A percentile compares a stretch with the other conserved stretches of the same genome.
phyloP scores from a whole-genome alignment of 306 rosid species.

The Prinsepia uniflora region DNA sequence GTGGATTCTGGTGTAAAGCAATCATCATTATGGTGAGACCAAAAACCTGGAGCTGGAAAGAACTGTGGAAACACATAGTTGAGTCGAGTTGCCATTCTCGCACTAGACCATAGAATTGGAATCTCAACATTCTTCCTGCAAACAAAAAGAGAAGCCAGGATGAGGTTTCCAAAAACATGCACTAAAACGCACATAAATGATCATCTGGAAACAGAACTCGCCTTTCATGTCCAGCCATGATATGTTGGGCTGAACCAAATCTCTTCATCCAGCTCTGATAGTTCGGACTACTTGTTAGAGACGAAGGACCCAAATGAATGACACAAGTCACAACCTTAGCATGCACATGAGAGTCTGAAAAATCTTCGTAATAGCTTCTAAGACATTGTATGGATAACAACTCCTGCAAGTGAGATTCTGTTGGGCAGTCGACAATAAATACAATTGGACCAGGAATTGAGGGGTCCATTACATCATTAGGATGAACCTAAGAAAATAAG shows the following conservation, averaged over 20 bases:
- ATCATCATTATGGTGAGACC: constrained; percentile 49
- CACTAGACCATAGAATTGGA: constrained; percentile 86
- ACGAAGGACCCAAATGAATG: constrained; percentile 79
- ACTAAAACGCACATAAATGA: constrained; percentile 10
- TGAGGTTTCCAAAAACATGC: constrained; percentile 7
- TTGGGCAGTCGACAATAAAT: constrained; percentile 87
- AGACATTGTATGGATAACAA: constrained; percentile 55
- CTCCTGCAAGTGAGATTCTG: constrained; percentile 68
- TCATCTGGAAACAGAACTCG: constrained; percentile 24
- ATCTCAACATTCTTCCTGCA: constrained; percentile 74
- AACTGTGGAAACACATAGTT: constrained; percentile 85
- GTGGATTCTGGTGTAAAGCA: constrained; percentile 32
- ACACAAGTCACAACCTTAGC: constrained; percentile 58
- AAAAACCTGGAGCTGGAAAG: constrained; percentile 87
- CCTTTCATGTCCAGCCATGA: constrained; percentile 93
- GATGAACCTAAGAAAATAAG: constrained; percentile 59
- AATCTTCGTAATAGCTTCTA: constrained; percentile 46
- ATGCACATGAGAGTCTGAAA: constrained; percentile 34
- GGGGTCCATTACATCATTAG: constrained; percentile 89
- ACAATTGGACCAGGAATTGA: constrained; percentile 93
- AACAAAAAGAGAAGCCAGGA: constrained; percentile 23
- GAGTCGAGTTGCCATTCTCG: constrained; percentile 71
- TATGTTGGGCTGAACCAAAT: constrained; percentile 75
- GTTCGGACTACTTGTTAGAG: constrained; percentile 44
- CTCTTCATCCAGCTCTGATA: constrained; percentile 86